These are phyloP conservation scores for Saxophila tyrrhenica DNA, from an alignment of 495 filamentous ascomycete species.

Conservation along the genomic window DNA sequence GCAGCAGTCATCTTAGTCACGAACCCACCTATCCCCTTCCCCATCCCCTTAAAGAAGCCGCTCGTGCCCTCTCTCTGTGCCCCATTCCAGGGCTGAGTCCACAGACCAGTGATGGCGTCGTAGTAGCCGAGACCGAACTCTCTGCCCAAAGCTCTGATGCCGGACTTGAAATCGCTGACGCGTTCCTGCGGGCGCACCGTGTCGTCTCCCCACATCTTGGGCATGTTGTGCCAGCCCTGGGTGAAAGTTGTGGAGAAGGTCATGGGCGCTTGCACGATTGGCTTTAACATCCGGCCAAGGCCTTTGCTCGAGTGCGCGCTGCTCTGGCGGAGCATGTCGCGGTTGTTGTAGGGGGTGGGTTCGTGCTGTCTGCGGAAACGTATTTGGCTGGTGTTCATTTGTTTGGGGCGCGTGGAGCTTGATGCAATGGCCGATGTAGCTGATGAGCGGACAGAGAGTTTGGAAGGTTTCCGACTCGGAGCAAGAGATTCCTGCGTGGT, in stretches of 20 bases:
- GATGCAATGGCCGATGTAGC: background rate
- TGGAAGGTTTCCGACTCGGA: background rate
- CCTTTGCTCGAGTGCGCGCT: constrained; percentile 10
- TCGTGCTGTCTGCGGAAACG: no score
- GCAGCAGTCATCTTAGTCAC: constrained; percentile 36
- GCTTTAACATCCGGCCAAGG: constrained; percentile 8
- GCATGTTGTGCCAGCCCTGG: constrained; percentile 16
- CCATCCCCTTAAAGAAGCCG: constrained; percentile 32
- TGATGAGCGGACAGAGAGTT: background rate
- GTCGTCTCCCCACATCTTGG: constrained; percentile 13
- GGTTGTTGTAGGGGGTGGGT: background rate
- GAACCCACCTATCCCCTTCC: constrained; percentile 27
- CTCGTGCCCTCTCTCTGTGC: constrained; percentile 28
- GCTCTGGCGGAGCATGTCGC: background rate
- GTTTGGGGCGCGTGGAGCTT: background rate
- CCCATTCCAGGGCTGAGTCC: constrained; percentile 29
- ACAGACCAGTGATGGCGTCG: constrained; percentile 25
- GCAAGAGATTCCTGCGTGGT: background rate
- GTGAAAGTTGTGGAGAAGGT: constrained; percentile 3
- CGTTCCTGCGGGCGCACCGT: constrained; percentile 6
- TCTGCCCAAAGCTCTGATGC: constrained; percentile 10
- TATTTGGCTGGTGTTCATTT: background rate
- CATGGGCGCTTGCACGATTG: constrained; percentile 1
- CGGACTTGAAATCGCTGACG: constrained; percentile 11
- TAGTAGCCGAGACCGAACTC: constrained; percentile 4